Percentiles rank a stretch among this genome's conserved stretches.
Evolutionary conservation across 164 flowering plant genomes (phyloP).

Genomic region (Dillenia turbinata): DNA sequence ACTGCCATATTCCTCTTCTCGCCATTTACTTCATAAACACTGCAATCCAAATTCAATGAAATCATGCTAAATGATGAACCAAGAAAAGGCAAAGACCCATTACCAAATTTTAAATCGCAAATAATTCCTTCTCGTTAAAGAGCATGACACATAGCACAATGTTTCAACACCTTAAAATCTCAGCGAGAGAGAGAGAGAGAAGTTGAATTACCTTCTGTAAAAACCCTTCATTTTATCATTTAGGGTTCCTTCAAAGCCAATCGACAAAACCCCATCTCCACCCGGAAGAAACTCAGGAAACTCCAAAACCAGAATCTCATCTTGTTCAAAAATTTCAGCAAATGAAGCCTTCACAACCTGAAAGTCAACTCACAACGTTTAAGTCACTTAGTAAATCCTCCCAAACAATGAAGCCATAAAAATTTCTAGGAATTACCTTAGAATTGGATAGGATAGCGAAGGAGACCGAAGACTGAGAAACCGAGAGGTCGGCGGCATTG

Average conservation of each 20-base stretch:
- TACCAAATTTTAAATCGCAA: background rate
- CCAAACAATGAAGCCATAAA: too few species aligned
- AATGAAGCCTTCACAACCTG: background rate
- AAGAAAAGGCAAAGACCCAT: background rate
- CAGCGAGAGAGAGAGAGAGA: background rate
- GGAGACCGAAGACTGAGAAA: slow-evolving; percentile 16
- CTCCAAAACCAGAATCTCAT: slow-evolving; percentile 52
- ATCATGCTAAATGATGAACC: background rate
- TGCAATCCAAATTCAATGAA: slow-evolving; percentile 6
- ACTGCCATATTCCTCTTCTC: slow-evolving; percentile 98
- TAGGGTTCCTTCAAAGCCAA: slow-evolving; percentile 61
- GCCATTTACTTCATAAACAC: slow-evolving; percentile 72
- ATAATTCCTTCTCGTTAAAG: background rate
- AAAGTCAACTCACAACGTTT: slow-evolving; percentile 7
- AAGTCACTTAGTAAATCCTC: background rate
- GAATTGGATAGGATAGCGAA: slow-evolving; percentile 10
- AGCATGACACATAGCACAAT: background rate
- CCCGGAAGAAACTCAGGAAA: slow-evolving; percentile 41
- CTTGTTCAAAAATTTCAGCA: slow-evolving; percentile 39
- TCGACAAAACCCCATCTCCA: slow-evolving; percentile 39
- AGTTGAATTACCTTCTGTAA: slow-evolving; percentile 59
- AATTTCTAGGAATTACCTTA: background rate
- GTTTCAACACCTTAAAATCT: background rate
- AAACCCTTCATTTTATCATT: slow-evolving; percentile 95
- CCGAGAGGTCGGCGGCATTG: slow-evolving; percentile 50